Conservation (phyloP, 2,329 filamentous ascomycete species). For the Pseudogymnoascus sp. region DNA sequence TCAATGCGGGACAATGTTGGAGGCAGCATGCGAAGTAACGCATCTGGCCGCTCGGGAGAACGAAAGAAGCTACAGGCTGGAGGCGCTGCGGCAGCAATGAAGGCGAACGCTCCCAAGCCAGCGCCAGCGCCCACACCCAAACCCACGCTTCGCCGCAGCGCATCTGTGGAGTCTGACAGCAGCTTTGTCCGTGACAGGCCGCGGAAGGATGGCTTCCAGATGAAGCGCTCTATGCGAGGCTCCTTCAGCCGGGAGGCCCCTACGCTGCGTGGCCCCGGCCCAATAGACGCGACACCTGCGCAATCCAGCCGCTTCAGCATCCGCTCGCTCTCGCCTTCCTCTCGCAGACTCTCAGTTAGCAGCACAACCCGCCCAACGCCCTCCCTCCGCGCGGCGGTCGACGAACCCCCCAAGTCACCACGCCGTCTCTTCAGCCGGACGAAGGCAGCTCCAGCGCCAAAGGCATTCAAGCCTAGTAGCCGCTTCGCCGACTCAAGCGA, state of each 20-base stretch:
- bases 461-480: background rate
- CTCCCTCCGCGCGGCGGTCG: background rate
- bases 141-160: constrained; percentile 42
- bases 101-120: background rate
- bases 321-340: constrained; percentile 59
- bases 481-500: constrained; percentile 29
- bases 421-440: constrained; percentile 17
- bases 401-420: background rate
- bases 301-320: constrained; percentile 60
- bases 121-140: background rate
- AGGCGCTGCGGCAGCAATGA: constrained; percentile 14
- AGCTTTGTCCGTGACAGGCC: constrained; percentile 67
- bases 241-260: constrained; percentile 25
- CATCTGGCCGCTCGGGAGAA: background rate
- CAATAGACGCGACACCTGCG: constrained; percentile 32
- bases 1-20: constrained; percentile 19
- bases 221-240: constrained; percentile 68
- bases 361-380: background rate
- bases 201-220: constrained; percentile 45
- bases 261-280: constrained; percentile 24
- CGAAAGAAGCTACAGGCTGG: constrained; percentile 15
- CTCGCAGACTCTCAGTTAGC: constrained; percentile 36
- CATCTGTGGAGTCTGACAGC: constrained; percentile 66
- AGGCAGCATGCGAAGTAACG: constrained; percentile 10
- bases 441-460: constrained; percentile 14